Evolutionary conservation across 164 flowering plant species (phyloP), one percentile per base, ranked within the genome.

Genomic region (Malania oleifera): DNA sequence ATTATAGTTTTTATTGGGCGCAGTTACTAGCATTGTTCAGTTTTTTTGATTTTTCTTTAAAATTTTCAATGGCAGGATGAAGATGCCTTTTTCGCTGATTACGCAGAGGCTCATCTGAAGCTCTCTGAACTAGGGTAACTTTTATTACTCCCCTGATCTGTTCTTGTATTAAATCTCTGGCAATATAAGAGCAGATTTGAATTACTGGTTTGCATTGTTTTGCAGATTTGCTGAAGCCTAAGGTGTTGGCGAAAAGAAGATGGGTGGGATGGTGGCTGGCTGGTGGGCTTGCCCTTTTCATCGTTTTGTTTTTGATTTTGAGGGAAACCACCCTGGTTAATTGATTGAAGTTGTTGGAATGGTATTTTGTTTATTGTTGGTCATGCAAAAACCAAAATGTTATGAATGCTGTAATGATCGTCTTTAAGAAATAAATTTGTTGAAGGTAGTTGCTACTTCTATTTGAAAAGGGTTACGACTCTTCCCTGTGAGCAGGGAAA

Each of bases 51-150:
- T 25, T 55, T 38, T n/a, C n/a, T n/a, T n/a, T n/a, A n/a, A n/a
- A n/a, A n/a, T n/a, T n/a, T n/a, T n/a, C n/a, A n/a, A n/a, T n/a
- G n/a, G n/a, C 66, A 82, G 87, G 85, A 79, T 70, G 88, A 81
- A 65, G 88, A 83, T 74, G 85, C 85, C 0, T 83, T 83, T 79
- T 80, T 82, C 63, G 81, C 64, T 1, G 87, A 82, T 28, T 82
- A 80, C 60, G 59, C 77, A 1, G 85, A 67, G 39, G 73, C 87
- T 43, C 85, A 80, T 57, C 14, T 68, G 76, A 82, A 76, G 76
- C 85, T 82, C 53, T 82, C 85, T 54, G 87, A 80, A 67, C 65
- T 82, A 8, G 85, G 85, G 82, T 80, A 67, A 54, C n/a, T 1
- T 40, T 12, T 5, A n/a, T 48, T 11, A 11, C 7, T 19, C 29